Evolutionary conservation across 2,329 filamentous ascomycete genomes (phyloP).

Genomic region (Ophiostoma angusticollis): DNA sequence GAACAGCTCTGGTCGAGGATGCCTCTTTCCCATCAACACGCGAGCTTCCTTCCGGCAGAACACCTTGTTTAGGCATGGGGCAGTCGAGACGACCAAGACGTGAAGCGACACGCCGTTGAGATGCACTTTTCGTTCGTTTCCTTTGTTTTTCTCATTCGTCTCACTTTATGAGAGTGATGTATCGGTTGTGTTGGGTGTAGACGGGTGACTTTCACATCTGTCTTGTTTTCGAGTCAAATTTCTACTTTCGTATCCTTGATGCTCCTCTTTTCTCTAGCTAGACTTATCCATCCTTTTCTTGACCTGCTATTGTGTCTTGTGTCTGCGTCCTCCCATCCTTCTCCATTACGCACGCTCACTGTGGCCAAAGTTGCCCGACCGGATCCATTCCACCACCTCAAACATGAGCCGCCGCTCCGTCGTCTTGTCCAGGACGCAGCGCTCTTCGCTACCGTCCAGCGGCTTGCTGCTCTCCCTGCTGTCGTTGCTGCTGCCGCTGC

Average conservation of each 20-base stretch:
- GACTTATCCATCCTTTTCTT: too few species aligned
- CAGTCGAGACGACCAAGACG: too few species aligned
- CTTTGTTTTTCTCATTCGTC: neutral
- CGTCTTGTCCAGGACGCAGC: slow-evolving; percentile 44
- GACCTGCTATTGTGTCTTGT: too few species aligned
- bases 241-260: neutral
- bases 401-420: slow-evolving; percentile 66
- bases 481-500: neutral
- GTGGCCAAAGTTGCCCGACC: slow-evolving; percentile 31
- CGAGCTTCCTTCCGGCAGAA: neutral
- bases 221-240: neutral
- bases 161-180: neutral
- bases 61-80: neutral
- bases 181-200: neutral
- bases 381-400: slow-evolving; percentile 75
- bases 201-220: neutral
- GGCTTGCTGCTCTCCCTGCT: slow-evolving; percentile 16
- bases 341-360: too few species aligned
- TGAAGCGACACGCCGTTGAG: too few species aligned
- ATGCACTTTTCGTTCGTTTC: neutral
- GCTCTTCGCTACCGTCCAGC: slow-evolving; percentile 20
- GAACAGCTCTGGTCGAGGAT: neutral
- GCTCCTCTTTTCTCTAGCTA: neutral
- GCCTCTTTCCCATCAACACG: neutral
- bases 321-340: too few species aligned